Conservation (phyloP, 176 grass and related monocot species). For the Musa acuminata region DNA sequence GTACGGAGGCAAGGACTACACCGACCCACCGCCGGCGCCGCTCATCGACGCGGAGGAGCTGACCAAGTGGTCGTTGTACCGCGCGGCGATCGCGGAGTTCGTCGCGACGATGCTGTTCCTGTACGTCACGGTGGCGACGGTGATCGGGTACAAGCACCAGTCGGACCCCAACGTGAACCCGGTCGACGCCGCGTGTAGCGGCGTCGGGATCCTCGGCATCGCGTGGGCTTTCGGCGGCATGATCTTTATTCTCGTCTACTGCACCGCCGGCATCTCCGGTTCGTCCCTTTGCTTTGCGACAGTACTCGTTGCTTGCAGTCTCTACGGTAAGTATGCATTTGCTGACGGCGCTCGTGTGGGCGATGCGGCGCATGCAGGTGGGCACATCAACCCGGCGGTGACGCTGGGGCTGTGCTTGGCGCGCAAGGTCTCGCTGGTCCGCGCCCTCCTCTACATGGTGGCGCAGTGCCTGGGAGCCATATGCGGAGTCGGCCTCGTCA, state of each 20-base stretch:
- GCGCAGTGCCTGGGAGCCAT: slow-evolving; percentile 86
- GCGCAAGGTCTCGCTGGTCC: slow-evolving; percentile 72
- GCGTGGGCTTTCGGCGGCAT: slow-evolving; percentile 98
- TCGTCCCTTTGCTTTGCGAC: too few species aligned
- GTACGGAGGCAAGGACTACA: slow-evolving; percentile 71
- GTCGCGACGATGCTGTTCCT: slow-evolving; percentile 78
- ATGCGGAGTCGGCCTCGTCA: slow-evolving; percentile 83
- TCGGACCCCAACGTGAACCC: slow-evolving; percentile 27
- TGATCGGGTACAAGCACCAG: slow-evolving; percentile 90
- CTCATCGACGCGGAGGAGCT: slow-evolving; percentile 73
- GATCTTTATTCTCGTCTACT: slow-evolving; percentile 99
- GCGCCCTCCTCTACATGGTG: slow-evolving; percentile 78
- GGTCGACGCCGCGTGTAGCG: slow-evolving; percentile 57
- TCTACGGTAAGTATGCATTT: too few species aligned
- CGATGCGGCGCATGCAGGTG: slow-evolving; percentile 22
- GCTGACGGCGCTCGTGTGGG: background rate
- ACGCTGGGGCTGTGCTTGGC: slow-evolving; percentile 85
- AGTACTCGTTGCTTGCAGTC: too few species aligned
- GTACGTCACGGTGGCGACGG: slow-evolving; percentile 73
- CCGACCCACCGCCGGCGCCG: slow-evolving; percentile 57
- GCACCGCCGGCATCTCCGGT: slow-evolving; percentile 88
- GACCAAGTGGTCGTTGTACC: slow-evolving; percentile 78
- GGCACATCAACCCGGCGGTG: slow-evolving; percentile 91
- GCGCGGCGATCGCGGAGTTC: slow-evolving; percentile 86
- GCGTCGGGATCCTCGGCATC: slow-evolving; percentile 84